phyloP scores from a whole-genome alignment of 2,329 filamentous ascomycete genomes.

The Monosporascus sp. region DNA sequence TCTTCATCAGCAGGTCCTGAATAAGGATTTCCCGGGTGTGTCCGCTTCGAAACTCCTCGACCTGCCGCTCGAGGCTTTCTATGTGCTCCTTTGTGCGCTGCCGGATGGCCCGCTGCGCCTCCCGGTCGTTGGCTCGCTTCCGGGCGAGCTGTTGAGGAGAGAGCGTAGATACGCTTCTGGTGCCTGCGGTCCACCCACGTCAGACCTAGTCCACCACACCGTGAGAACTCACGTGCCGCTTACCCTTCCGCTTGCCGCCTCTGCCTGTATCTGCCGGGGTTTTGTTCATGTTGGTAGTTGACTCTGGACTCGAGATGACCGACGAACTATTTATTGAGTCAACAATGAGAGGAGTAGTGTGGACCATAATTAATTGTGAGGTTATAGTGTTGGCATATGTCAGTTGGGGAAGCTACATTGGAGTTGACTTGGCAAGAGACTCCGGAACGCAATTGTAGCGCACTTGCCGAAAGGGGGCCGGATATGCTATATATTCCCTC shows the following conservation, averaged over 20 bases:
- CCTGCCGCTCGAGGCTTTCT: constrained; percentile 67
- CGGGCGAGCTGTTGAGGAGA: constrained; percentile 84
- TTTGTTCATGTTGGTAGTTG: constrained; percentile 21
- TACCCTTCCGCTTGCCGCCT: constrained; percentile 28
- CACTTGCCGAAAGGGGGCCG: no score
- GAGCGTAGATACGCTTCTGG: constrained; percentile 78
- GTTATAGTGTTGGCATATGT: no score
- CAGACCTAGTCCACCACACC: not conserved
- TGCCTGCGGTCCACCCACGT: constrained; percentile 32
- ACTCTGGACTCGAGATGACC: constrained; percentile 7
- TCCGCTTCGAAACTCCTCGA: constrained; percentile 61
- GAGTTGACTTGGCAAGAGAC: no score
- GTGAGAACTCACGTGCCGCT: not conserved
- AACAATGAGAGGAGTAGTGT: constrained; percentile 1
- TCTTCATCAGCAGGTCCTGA: constrained; percentile 46
- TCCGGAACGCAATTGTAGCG: no score
- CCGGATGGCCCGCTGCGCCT: constrained; percentile 82
- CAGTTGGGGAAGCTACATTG: no score
- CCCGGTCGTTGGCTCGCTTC: constrained; percentile 87
- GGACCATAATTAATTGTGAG: constrained; percentile 7
- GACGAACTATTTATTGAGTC: constrained; percentile 9
- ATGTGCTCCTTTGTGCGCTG: constrained; percentile 85
- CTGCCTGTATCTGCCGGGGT: constrained; percentile 16
- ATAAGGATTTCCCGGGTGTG: constrained; percentile 45
- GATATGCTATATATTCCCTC: no score